Base-by-base conservation (phyloP, 768 basidiomycete genomes). In the Russula sp. region DNA sequence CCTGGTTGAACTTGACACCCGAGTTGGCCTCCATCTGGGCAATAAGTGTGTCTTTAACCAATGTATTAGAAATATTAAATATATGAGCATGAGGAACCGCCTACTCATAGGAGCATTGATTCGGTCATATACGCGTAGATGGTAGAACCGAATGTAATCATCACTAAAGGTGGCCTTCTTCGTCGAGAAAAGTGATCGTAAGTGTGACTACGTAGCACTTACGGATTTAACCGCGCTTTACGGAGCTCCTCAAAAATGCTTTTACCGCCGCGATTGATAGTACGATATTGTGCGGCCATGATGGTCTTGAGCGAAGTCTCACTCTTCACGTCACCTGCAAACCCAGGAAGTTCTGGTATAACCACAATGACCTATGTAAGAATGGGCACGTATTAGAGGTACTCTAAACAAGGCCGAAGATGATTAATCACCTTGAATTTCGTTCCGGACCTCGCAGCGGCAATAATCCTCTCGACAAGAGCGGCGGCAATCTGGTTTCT, bases 311-410 rank as follows among this genome's bases (percentile, higher is more conserved):
- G 69, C 1, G 87, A 76, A 0, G 75, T 72, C 63, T 84, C 85
- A 53, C 75, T 77, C 77, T 86, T 89, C 73, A 97, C 80, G 72
- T 93, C 85, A 2, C 95, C 89, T 1, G 92, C 80, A 74, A 98
- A 97, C 1, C 88, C 94, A 16, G 95, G 95, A 2, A 97, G 81
- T 72, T 96, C 94, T 0, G 95, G 96, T 57, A 98, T 89, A 22
- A 88, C 76, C 16, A 98, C 83, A 56, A 96, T 79, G 58, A 97
- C 90, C 90, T 94, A 68, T 2, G 51, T 28, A 46, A 18, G 8
- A 24, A 44, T 20, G n/a, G 13, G 38, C 34, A 49, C 24, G 8
- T 48, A 18, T 55, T 13, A 63, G 26, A 24, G 28, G 40, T 32
- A 18, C 44, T 24, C 32, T 24, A 13, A 55, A 16, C 8, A 24